phyloP scores from a whole-genome alignment of 2,329 filamentous ascomycete species.

The Fusarium fujikuroi region DNA sequence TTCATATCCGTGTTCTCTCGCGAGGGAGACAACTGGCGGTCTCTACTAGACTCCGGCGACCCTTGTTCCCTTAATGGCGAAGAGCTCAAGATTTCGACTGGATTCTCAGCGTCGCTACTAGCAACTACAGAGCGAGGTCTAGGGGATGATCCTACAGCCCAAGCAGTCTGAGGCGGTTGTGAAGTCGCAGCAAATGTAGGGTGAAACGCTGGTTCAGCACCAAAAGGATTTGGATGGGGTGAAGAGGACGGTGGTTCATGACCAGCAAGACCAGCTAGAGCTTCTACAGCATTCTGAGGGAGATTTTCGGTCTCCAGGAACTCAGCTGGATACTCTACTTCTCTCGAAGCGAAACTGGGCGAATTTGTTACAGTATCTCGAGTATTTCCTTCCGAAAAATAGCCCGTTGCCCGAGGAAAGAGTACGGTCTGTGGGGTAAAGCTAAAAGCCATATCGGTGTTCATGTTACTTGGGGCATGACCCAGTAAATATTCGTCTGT shows the following conservation, averaged over 20 bases:
- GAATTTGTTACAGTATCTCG: constrained; percentile 13
- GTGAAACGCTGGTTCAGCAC: constrained; percentile 14
- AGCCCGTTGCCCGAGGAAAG: constrained; percentile 23
- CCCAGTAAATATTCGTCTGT: constrained; percentile 17
- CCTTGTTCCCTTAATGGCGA: constrained; percentile 29
- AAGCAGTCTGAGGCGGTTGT: constrained; percentile 19
- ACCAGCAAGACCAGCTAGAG: constrained; percentile 17
- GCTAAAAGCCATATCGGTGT: constrained; percentile 28
- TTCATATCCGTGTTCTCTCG: constrained; percentile 6
- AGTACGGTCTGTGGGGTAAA: constrained; percentile 33
- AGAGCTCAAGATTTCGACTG: constrained; percentile 40
- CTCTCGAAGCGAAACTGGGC: constrained; percentile 1
- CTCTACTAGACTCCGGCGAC: constrained; percentile 14
- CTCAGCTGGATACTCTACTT: constrained; percentile 37
- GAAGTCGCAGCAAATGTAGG: constrained; percentile 8
- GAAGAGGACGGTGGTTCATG: constrained; percentile 4
- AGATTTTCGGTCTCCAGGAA: constrained; percentile 32
- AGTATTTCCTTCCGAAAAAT: constrained; percentile 19
- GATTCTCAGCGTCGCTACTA: constrained; percentile 33
- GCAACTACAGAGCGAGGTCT: constrained; percentile 12
- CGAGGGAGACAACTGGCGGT: constrained; percentile 8
- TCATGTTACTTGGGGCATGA: constrained; percentile 19
- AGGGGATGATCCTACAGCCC: constrained; percentile 19
- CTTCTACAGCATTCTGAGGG: constrained; percentile 6
- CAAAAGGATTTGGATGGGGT: constrained; percentile 16